Evolutionary conservation across 805 yeast species (phyloP).

Genomic region (Pichia pseudocactophila): DNA sequence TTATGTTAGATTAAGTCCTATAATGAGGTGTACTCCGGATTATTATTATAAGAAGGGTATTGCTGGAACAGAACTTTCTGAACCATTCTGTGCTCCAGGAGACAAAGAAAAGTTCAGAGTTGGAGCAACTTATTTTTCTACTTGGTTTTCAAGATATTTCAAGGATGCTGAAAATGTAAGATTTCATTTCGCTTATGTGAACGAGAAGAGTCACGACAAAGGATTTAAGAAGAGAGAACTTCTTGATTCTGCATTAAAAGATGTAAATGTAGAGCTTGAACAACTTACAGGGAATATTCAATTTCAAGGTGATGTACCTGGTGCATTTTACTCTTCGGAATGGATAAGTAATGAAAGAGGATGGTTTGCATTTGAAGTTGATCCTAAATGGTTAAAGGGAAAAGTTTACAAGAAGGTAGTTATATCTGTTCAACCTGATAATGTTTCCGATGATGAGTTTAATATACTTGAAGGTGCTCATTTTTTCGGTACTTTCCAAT

Average conservation of each 20-base stretch:
- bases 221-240: conserved; percentile 33
- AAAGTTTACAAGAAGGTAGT: conserved; percentile 46
- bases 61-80: conserved; percentile 46
- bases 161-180: conserved; percentile 51
- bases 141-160: conserved; percentile 73
- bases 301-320: conserved; percentile 25
- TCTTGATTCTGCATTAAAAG: conserved; percentile 10
- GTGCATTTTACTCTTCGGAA: conserved; percentile 54
- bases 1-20: conserved; percentile 63
- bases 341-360: conserved; percentile 64
- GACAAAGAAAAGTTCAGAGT: conserved; percentile 49
- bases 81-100: conserved; percentile 80
- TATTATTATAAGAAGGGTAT: conserved; percentile 56
- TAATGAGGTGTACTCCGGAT: conserved; percentile 80
- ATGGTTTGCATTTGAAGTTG: conserved; percentile 48
- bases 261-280: conserved; percentile 14
- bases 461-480: conserved; percentile 35
- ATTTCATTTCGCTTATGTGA: conserved; percentile 57
- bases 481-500: conserved; percentile 37
- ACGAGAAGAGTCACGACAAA: conserved; percentile 44
- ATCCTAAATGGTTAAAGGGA: conserved; percentile 57
- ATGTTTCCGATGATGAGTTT: conserved; percentile 57
- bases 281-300: conserved; percentile 9
- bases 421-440: conserved; percentile 67
- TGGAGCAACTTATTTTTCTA: conserved; percentile 61